These are phyloP conservation scores for Botrytis elliptica DNA, from an alignment of 2,329 filamentous ascomycete genomes.

Conservation along the genomic window DNA sequence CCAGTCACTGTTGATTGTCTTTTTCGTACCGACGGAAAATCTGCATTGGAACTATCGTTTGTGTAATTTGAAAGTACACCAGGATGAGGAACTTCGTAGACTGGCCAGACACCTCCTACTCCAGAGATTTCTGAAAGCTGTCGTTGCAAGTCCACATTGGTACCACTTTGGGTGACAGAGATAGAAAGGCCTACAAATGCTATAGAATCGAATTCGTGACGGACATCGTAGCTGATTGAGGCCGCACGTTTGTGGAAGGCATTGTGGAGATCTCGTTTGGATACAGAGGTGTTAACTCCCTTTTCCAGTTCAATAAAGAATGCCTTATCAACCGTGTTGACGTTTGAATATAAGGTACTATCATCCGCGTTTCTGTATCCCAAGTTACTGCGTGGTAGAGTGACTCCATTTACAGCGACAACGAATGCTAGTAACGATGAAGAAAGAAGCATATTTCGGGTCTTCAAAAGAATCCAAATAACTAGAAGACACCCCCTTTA, in stretches of 20 bases:
- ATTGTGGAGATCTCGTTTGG: background rate
- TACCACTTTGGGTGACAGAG: background rate
- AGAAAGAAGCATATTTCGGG: background rate
- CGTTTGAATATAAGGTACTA: background rate
- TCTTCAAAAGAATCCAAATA: background rate
- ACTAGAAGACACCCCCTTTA: no score
- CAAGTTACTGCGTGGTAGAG: background rate
- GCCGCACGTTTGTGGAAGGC: constrained; percentile 16
- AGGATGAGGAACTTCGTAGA: constrained; percentile 10
- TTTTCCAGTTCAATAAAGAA: constrained; percentile 15
- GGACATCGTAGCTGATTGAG: constrained; percentile 16
- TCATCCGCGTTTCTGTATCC: background rate
- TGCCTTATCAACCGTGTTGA: constrained; percentile 3
- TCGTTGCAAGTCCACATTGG: constrained; percentile 1
- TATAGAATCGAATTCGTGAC: constrained; percentile 19
- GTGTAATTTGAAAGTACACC: background rate
- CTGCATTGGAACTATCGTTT: background rate
- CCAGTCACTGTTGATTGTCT: background rate
- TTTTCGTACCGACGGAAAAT: background rate
- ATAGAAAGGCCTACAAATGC: constrained; percentile 18
- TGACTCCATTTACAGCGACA: background rate
- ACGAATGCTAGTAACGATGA: background rate
- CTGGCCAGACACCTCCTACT: constrained; percentile 11
- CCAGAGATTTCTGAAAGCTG: constrained; percentile 10
- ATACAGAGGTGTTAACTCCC: background rate